Percentiles rank a stretch among this genome's conserved stretches.
These are phyloP conservation scores for Chlorella sp. DNA, from an alignment of 139 green algal species.

Conservation along the genomic window DNA sequence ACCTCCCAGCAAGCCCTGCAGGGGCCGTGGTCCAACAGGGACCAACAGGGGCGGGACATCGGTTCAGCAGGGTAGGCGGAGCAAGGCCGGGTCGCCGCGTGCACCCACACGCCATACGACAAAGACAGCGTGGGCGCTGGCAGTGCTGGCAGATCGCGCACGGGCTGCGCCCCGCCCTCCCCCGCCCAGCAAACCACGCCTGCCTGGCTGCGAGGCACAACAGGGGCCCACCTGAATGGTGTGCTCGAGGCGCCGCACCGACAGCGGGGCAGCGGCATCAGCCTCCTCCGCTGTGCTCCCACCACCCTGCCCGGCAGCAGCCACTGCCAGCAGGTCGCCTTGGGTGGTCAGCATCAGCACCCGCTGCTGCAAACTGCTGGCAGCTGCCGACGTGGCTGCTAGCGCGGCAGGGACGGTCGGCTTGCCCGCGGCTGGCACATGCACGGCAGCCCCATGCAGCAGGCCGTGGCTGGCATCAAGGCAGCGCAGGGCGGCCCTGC, in stretches of 20 bases:
- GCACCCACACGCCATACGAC: background rate
- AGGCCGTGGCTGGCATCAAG: background rate
- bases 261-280: background rate
- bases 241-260: background rate
- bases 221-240: background rate
- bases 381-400: background rate
- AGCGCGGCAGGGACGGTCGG: background rate
- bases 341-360: background rate
- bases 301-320: background rate
- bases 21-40: too few species aligned
- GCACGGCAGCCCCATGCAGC: background rate
- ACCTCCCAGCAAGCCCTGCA: background rate
- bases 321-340: background rate
- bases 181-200: too few species aligned
- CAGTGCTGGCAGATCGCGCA: too few species aligned
- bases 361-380: background rate
- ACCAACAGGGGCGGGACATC: background rate
- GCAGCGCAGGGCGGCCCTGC: background rate
- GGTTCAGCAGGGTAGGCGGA: too few species aligned
- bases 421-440: background rate
- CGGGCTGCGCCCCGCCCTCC: too few species aligned
- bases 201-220: background rate
- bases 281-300: background rate
- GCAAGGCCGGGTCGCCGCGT: too few species aligned
- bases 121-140: background rate